Percentiles rank a stretch among this genome's conserved stretches.
Conservation (phyloP, 805 yeast genomes). For the Metschnikowia lunata region DNA sequence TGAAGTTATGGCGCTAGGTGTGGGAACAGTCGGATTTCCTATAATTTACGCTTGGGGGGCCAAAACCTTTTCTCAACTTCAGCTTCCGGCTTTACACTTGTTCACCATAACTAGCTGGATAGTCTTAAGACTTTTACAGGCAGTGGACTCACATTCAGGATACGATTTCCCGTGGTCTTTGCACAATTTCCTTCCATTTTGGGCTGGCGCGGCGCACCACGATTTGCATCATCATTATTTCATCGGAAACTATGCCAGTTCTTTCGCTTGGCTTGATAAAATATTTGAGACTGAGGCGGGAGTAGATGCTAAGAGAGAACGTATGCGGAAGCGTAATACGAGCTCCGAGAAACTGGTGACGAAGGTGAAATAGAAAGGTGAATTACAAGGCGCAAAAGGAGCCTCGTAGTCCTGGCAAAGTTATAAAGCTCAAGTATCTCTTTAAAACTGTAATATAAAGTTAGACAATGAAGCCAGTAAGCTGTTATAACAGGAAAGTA, state of each 20-base stretch:
- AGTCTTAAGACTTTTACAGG: constrained; percentile 49
- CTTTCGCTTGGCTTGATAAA: constrained; percentile 57
- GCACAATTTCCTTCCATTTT: constrained; percentile 52
- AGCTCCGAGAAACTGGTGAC: constrained; percentile 35
- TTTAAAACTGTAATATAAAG: too few relatives aligned
- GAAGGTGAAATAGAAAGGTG: constrained; percentile 15
- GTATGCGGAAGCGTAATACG: constrained; percentile 41
- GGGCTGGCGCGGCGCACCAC: constrained; percentile 66
- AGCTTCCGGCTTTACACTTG: constrained; percentile 50
- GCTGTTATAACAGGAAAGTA: too few relatives aligned
- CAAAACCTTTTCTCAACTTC: constrained; percentile 50
- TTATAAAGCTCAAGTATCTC: too few relatives aligned
- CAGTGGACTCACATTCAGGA: constrained; percentile 59
- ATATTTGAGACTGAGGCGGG: constrained; percentile 53
- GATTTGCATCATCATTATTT: constrained; percentile 59
- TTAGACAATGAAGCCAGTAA: too few relatives aligned
- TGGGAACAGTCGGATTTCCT: constrained; percentile 60
- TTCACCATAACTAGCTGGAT: constrained; percentile 55
- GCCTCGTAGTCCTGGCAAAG: too few relatives aligned
- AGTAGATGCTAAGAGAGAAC: constrained; percentile 44
- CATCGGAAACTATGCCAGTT: constrained; percentile 55
- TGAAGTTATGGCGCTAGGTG: constrained; percentile 53
- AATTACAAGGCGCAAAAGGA: too few relatives aligned
- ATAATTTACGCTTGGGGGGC: constrained; percentile 49
- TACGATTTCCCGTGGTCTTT: constrained; percentile 61